phyloP scores from a whole-genome alignment of 1,139 yeast species.

The Geotrichum australiense region DNA sequence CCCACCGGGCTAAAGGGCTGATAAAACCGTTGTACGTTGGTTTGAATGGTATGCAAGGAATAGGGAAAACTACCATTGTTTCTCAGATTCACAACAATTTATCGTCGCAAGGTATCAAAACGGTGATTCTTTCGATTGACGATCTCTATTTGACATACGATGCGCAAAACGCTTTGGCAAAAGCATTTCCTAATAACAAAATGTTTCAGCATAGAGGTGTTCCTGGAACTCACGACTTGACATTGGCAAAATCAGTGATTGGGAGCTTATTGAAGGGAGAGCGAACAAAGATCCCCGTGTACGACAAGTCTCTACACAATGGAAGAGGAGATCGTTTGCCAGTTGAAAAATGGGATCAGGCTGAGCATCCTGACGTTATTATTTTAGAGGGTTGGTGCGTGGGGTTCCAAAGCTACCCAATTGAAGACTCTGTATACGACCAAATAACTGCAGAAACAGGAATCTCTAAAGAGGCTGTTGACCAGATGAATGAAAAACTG shows the following conservation, averaged over 20 bases:
- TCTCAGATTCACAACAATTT: conserved; percentile 1
- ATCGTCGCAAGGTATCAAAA: conserved; percentile 35
- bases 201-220: conserved; percentile 75
- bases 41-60: conserved; percentile 16
- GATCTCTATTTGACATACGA: conserved; percentile 69
- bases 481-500: conserved; percentile 46
- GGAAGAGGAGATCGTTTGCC: conserved; percentile 73
- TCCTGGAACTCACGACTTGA: conserved; percentile 89
- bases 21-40: conserved; percentile 11
- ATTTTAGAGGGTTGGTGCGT: conserved; percentile 93
- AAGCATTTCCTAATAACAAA: conserved; percentile 40
- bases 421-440: conserved; percentile 25
- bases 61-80: conserved; percentile 16
- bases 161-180: conserved; percentile 48
- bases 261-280: conserved; percentile 25
- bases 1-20: not conserved
- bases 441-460: conserved; percentile 9
- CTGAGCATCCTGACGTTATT: conserved; percentile 43
- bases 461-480: conserved; percentile 26
- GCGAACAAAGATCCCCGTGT: conserved; percentile 49
- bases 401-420: conserved; percentile 54
- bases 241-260: conserved; percentile 34
- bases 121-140: conserved; percentile 69
- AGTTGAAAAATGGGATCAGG: not conserved
- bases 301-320: conserved; percentile 64